Base-by-base conservation (phyloP, 371 early-diverging fungal genomes). In the Mucor saturninus region DNA sequence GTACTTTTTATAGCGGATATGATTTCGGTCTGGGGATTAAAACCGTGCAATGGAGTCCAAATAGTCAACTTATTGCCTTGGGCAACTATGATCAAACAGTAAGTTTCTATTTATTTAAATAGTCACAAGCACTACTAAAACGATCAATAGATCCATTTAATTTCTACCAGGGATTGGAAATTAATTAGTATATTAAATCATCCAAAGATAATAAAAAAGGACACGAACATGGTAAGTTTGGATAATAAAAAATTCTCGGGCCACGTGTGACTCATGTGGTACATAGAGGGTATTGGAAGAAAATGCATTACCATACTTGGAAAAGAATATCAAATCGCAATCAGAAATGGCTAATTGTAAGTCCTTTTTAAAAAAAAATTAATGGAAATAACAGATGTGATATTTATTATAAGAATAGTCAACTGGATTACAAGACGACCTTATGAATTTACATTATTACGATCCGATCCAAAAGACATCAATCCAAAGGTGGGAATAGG, bases 41-140 rank as follows among this genome's bases (percentile, higher is more conserved):
- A 67, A 56, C 68, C 9, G 78, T 86, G 0, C 56, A 60, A 10
- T 96, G 96, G 95, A 83, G 91, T 35, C 93, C 93, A 5, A 74
- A 89, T 6, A 75, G 81, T 15, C 88, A 92, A 72, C 76, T 93
- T 30, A 50, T 96, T 45, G 94, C 94, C 6, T 56, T 96, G 15
- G 92, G 90, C 13, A 86, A 92, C 38, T 90, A 84, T 61, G 94
- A 96, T 77, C 80, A 88, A 62, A 86, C 84, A 68, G 86, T 92
- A 67, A 67, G 29, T 28, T 21, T 21, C 21, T 21, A 21, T 21
- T 21, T 21, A 8, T 28, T 26, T 13, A 11, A 40, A 40, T 11
- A 21, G 14, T 21, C 14, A 53, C 21, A 57, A 61, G 21, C 0
- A 21, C 21, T 21, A 21, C 21, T 21, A 21, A 21, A 21, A 21